These are phyloP conservation scores for Fomitopsis pulvina DNA, from an alignment of 768 basidiomycete genomes.

Conservation along the genomic window DNA sequence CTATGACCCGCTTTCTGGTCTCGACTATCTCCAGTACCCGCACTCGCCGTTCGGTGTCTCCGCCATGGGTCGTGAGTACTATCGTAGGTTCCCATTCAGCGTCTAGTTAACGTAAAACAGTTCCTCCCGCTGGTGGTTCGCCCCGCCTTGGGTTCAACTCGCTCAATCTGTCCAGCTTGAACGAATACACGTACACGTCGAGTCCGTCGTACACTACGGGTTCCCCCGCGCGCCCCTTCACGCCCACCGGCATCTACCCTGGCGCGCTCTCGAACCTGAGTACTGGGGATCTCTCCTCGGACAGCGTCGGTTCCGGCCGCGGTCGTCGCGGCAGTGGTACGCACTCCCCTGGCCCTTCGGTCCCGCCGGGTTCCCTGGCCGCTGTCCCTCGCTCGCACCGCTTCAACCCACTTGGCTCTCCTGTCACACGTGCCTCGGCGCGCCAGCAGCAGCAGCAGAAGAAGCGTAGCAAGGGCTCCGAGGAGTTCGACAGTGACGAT, in stretches of 20 bases:
- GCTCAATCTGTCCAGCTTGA: constrained; percentile 52
- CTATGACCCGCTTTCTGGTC: constrained; percentile 39
- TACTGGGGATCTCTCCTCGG: constrained; percentile 69
- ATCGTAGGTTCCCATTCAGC: constrained; percentile 6
- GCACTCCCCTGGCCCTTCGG: constrained; percentile 41
- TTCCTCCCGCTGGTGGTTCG: constrained; percentile 39
- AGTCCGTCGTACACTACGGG: constrained; percentile 46
- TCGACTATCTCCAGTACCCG: constrained; percentile 66
- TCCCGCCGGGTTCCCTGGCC: constrained; percentile 41
- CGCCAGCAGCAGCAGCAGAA: constrained; percentile 30
- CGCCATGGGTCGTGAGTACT: constrained; percentile 54
- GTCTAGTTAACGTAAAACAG: constrained; percentile 9
- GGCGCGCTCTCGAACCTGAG: constrained; percentile 68
- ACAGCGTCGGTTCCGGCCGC: constrained; percentile 56
- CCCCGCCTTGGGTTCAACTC: constrained; percentile 60
- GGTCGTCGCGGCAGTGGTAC: constrained; percentile 65
- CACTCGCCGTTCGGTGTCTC: constrained; percentile 55
- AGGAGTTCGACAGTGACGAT: constrained; percentile 65
- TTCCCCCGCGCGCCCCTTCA: constrained; percentile 56
- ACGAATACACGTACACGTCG: constrained; percentile 55
- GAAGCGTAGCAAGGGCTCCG: constrained; percentile 37
- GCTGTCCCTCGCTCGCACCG: constrained; percentile 70
- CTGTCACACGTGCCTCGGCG: constrained; percentile 46
- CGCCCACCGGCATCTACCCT: constrained; percentile 65
- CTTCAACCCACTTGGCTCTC: constrained; percentile 59